Evolutionary conservation across 345 rosid genomes (phyloP).

Genomic region (Noccaea bulbosa): DNA sequence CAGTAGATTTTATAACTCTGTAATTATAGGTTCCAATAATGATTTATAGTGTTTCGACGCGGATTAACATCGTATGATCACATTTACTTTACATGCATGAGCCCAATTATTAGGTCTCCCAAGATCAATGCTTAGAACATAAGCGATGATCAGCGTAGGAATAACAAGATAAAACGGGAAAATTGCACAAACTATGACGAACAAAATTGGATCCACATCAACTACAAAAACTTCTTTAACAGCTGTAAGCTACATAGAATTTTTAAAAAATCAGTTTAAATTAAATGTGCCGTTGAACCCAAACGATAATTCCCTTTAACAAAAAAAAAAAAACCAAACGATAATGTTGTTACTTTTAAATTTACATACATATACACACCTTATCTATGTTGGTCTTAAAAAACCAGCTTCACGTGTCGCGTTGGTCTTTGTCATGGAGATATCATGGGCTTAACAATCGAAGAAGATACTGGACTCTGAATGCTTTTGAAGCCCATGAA

Average conservation of each 20-base stretch:
- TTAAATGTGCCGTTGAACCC: background rate
- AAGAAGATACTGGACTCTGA: background rate
- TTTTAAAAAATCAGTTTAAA: background rate
- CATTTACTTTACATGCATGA: conserved; percentile 11
- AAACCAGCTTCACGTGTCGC: too few species aligned
- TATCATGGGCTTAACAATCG: background rate
- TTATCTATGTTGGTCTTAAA: too few species aligned
- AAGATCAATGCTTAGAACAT: conserved; percentile 29
- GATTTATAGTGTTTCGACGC: conserved; percentile 7
- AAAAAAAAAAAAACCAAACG: too few species aligned
- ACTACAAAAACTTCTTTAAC: background rate
- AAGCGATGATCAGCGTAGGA: conserved; percentile 6
- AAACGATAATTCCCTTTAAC: too few species aligned
- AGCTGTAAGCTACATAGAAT: background rate
- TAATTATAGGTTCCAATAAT: conserved; percentile 19
- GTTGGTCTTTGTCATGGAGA: background rate
- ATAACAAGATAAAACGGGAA: conserved; percentile 1
- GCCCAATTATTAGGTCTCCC: conserved; percentile 27
- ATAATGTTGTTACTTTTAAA: too few species aligned
- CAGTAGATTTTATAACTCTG: conserved; percentile 16
- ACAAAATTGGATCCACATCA: background rate
- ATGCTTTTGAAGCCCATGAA: background rate
- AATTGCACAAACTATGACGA: background rate
- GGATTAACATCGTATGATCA: conserved; percentile 6
- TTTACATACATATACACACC: too few species aligned